Evolutionary conservation across 306 rosid genomes (phyloP).

Genomic region (Vigna trinervia): DNA sequence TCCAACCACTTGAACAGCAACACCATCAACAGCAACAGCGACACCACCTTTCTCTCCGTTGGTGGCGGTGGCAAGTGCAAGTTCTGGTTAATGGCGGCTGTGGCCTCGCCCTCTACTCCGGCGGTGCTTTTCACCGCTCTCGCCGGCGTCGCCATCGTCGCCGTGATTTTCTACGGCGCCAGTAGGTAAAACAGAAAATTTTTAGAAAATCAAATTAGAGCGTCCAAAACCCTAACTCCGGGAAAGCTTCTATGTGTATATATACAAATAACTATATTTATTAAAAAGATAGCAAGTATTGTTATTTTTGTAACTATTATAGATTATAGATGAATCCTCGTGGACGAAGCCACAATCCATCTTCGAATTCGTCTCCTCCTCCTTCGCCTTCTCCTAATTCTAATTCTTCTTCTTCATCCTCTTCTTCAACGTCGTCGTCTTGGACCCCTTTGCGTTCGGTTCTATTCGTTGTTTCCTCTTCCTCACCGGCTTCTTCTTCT

Average conservation of each 20-base stretch:
- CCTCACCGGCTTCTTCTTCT: slow-evolving; percentile 94
- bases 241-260: neutral
- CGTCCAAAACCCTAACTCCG: slow-evolving; percentile 44
- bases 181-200: slow-evolving; percentile 61
- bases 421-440: slow-evolving; percentile 74
- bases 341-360: slow-evolving; percentile 77
- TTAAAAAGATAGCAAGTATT: slow-evolving; percentile 31
- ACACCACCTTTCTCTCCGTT: slow-evolving; percentile 57
- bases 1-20: slow-evolving; percentile 47
- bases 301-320: neutral
- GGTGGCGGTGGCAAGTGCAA: slow-evolving; percentile 46
- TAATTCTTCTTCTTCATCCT: neutral
- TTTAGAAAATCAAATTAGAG: neutral
- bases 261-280: neutral
- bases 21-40: slow-evolving; percentile 43
- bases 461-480: slow-evolving; percentile 88
- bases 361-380: slow-evolving; percentile 66
- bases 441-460: slow-evolving; percentile 99
- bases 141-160: slow-evolving; percentile 74
- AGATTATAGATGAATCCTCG: slow-evolving; percentile 81
- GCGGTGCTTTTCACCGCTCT: slow-evolving; percentile 75
- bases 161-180: slow-evolving; percentile 72
- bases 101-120: slow-evolving; percentile 54
- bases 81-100: slow-evolving; percentile 52
- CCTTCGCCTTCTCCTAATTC: neutral